Evolutionary conservation across 2,329 filamentous ascomycete genomes (phyloP), one percentile per base, ranked within the genome.

Genomic region (Aspergillus uvarum): DNA sequence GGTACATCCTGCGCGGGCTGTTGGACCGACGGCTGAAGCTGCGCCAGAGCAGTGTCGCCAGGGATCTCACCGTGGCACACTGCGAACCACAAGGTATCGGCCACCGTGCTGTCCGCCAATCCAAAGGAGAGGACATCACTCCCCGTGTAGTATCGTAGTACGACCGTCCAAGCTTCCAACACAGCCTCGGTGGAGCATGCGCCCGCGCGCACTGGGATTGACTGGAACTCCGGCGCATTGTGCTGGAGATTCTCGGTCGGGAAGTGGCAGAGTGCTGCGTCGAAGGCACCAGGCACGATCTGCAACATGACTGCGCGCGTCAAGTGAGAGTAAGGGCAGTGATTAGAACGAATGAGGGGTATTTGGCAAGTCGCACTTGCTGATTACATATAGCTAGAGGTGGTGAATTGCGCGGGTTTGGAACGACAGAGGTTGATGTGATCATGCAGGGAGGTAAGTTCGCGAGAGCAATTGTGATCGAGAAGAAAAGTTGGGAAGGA

Each of bases 1-100:
- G 42, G 16, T 22, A 19, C 26, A 1, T 48, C 56, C 19, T 54
- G 49, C 14, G 29, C 24, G 5, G 38, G 16, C 38, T 44, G 38
- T 44, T 44, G 16, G 26, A 51, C 14, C 16, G 59, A 56, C 12
- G 52, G 29, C 16, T 52, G 24, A 19, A 62, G 26, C 38, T 26
- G 42, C 29, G 59, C 24, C 16, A 63, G 49, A 8, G 42, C 24
- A n/a, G 54, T 47, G 24, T 55, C 22, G 7, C 42, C 53, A 10
- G 54, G 21, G 16, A 61, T 59, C 4, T 63, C 56, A 16, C 54
- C 61, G 31, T 62, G 60, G 35, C 60, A 62, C 16, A 62, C 35
- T 4, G 50, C 44, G 26, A 58, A 54, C 35, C 51, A 31, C 22
- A 26, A 22, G 24, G 31, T 11, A 24, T 49, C 5, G 22, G 49